Evolutionary conservation across 441 rosid species (phyloP), one percentile per base, ranked within the genome.

Genomic region (Syzygium syzygioides): DNA sequence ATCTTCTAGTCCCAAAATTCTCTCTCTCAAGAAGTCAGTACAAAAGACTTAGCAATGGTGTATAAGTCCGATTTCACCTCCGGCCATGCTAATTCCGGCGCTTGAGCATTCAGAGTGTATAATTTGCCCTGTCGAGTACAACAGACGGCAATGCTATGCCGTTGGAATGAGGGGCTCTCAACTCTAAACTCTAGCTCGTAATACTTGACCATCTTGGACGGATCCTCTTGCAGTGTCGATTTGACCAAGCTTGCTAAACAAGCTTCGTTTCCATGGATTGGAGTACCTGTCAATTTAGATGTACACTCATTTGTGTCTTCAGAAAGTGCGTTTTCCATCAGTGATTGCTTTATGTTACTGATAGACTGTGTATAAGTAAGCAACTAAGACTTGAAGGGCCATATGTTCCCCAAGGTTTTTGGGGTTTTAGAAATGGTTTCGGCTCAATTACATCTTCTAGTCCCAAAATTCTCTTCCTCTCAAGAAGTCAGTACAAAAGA

Each of bases 1-100:
- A 8, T 80, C 55, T 56, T 89, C 56, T 45, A 79, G 59, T 17
- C 14, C 79, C 55, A 64, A 32, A 86, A 14, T 25, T 68, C 28
- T 87, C 53, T 71, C 34, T 62, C 79, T 94, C 91, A 94, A 37
- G 94, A 89, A 66, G 92, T 89, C 85, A 97, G 95, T 84, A 52
- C 92, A 89, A 96, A 96, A 17, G 98, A 98, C 86, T 89, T 88
- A 5, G 97, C 94, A 20, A 94, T 95, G 28, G 84, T 91, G 53
- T 88, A 87, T 64, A 96, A 93, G 86, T 94, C 94, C 48, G 90
- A 62, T 90, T 90, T 88, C 62, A 94, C 90, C 50, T 92, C 88
- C 25, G 94, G 93, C 99, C 99, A 98, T 87, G 90, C 91, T 1
- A 95, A 93, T 86, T 96, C 99, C 15, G 98, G 95, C n/a, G 98